Base-by-base conservation (phyloP, 768 basidiomycete species). In the Leucogyrophana mollusca region DNA sequence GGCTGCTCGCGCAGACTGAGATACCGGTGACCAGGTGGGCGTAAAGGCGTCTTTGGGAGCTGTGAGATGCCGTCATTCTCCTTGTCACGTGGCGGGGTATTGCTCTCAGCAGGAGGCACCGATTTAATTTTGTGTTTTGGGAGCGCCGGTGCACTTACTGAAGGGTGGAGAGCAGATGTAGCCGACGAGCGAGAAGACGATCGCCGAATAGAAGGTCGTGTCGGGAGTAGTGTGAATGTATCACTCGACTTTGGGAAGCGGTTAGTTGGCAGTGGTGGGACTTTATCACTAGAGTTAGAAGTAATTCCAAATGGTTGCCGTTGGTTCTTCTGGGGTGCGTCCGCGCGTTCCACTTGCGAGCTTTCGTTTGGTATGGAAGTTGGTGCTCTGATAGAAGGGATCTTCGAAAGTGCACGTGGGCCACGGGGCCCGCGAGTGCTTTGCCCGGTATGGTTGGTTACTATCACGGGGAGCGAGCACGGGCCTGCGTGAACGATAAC, bases 21-120 rank as follows among this genome's bases (percentile, higher is more conserved):
- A 23, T 61, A 57, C 46, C 67, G 71, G 10, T 68, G 67, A 22
- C 62, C 59, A 5, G 77, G 76, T 9, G 73, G 70, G 37, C 69
- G 73, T 16, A 57, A 43, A 41, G 80, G 83, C 35, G 78, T 76
- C 30, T 68, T 72, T 13, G 67, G 65, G n/a, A 66, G 64, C n/a
- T 59, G 64, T 4, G 59, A 61, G 10, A 21, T 41, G 3, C 5
- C 34, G 1, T 60, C 51, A 30, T 59, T 64, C 49, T 61, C 65
- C 45, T 56, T 64, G 40, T 54, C 45, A 17, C 18, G 30, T 10
- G 22, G 24, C 27, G 18, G n/a, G 14, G 24, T 21, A 13, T 21
- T 21, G 14, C 13, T 11, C 3, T 27, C 11, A 20, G 22, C 24
- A 10, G 22, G 42, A n/a, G 46, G 22, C 27, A 37, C 47, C n/a